Base-by-base conservation (phyloP, 176 grass and related monocot species). In the Juncus inflexus region DNA sequence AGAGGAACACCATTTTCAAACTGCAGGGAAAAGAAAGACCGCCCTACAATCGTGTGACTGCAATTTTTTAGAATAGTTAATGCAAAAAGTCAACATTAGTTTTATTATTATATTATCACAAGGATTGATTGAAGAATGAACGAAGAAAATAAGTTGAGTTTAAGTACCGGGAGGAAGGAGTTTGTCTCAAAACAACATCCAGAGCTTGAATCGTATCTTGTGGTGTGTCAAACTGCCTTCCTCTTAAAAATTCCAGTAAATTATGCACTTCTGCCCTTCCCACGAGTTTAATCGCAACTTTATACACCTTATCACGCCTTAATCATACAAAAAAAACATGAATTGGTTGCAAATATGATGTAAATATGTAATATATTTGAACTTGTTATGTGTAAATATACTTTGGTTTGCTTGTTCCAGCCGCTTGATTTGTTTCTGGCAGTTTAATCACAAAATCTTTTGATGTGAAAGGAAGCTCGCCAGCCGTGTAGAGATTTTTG, bases 181-280 rank as follows among this genome's bases (percentile, higher is more conserved):
- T 51, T 51, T 91, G 74, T 38, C 92, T 86, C 4, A 96, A 43
- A 13, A 90, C 87, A 12, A 96, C 83, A 14, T 96, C 87, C 4
- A 96, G 84, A 55, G 76, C 84, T 40, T 91, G 87, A 47, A 97
- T 81, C 3, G 72, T 86, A 12, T 91, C 63, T 1, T 97, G 85
- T 5, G 87, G 92, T 6, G 64, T 8, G 15, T 91, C 87, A 5
- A 56, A 78, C 1, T 68, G 75, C 16, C 55, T 83, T 5, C 74
- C 77, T 50, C 38, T 35, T 54, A 91, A 63, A 57, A 89, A 96
- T 12, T 84, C 38, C 0, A 61, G 13, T 12, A 96, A 77, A 58
- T 60, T 67, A 63, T 83, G 77, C 35, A 84, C 10, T 65, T 96
- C 77, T 11, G 50, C 7, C 42, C 61, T 63, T 3, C 53, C 56